phyloP scores from a whole-genome alignment of 805 yeast species.

The Kodamaea neixiangensis region DNA sequence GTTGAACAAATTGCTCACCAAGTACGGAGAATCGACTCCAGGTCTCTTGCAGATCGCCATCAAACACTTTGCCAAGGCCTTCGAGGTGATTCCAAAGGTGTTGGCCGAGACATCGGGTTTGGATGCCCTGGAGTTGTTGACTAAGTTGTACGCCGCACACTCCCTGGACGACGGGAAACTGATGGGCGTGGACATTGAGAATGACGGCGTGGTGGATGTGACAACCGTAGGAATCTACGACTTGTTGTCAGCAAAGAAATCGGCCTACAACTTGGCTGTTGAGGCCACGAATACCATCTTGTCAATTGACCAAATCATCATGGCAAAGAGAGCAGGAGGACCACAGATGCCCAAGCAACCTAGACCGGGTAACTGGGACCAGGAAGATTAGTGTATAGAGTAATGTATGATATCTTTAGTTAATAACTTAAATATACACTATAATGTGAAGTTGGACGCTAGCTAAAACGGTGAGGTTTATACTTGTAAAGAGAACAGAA shows the following conservation, averaged over 20 bases:
- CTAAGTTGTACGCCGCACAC: constrained; percentile 87
- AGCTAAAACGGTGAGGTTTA: neutral
- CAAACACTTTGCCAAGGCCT: constrained; percentile 90
- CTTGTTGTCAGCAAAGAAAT: constrained; percentile 73
- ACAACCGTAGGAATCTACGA: constrained; percentile 72
- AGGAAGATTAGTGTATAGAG: constrained; percentile 59
- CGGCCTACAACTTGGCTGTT: constrained; percentile 90
- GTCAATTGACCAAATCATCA: constrained; percentile 94
- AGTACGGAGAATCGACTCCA: constrained; percentile 90
- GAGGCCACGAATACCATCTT: constrained; percentile 91
- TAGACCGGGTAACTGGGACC: constrained; percentile 95
- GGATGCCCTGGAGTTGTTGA: constrained; percentile 85
- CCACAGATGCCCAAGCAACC: constrained; percentile 86
- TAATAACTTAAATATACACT: neutral
- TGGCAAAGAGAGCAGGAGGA: constrained; percentile 99
- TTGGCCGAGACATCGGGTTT: constrained; percentile 94
- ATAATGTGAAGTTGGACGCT: no score
- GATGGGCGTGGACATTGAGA: constrained; percentile 78
- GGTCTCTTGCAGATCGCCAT: constrained; percentile 92
- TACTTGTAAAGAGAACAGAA: no score
- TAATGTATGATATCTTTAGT: neutral
- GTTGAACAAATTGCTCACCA: constrained; percentile 73
- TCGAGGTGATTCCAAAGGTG: constrained; percentile 90
- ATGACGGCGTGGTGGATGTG: constrained; percentile 70
- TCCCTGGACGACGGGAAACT: constrained; percentile 56